A percentile compares a stretch with the other conserved stretches of the same genome.
phyloP scores from a whole-genome alignment of 2,329 filamentous ascomycete genomes.

The Scedosporium dehoogii region DNA sequence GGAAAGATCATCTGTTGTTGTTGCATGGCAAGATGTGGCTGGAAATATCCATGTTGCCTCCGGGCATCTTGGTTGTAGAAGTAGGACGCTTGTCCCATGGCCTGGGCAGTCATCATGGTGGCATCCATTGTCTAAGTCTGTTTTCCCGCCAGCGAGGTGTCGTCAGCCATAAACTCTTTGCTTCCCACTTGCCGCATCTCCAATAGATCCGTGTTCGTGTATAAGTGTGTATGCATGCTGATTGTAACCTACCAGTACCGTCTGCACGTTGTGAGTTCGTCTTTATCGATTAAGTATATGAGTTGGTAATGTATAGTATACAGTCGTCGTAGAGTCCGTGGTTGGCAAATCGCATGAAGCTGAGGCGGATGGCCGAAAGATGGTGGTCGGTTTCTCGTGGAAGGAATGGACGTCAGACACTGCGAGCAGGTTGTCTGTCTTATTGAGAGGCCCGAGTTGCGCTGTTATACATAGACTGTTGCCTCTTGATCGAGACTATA shows the following conservation, averaged over 20 bases:
- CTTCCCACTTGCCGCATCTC: not conserved
- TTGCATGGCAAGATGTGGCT: conserved; percentile 43
- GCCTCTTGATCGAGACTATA: not conserved
- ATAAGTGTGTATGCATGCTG: not conserved
- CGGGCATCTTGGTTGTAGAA: conserved; percentile 75
- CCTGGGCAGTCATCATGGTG: conserved; percentile 42
- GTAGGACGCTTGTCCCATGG: conserved; percentile 64
- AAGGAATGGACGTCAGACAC: conserved; percentile 8
- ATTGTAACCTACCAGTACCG: not conserved
- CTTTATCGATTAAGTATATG: conserved; percentile 4
- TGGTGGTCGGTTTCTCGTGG: conserved; percentile 21
- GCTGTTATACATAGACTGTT: conserved; percentile 6
- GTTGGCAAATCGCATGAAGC: not conserved
- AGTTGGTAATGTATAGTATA: not conserved
- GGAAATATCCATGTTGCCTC: conserved; percentile 67
- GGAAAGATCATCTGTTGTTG: conserved; percentile 30
- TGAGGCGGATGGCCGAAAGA: conserved; percentile 11
- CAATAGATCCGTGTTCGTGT: not conserved
- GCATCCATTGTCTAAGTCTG: conserved; percentile 48
- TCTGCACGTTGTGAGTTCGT: not conserved
- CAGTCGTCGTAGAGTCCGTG: not conserved
- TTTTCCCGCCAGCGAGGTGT: not conserved
- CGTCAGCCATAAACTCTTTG: not conserved
- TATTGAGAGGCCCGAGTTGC: conserved; percentile 1
- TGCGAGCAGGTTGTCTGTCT: not conserved